Conservation (phyloP, 805 yeast genomes). For the Danielia reshetovae region DNA sequence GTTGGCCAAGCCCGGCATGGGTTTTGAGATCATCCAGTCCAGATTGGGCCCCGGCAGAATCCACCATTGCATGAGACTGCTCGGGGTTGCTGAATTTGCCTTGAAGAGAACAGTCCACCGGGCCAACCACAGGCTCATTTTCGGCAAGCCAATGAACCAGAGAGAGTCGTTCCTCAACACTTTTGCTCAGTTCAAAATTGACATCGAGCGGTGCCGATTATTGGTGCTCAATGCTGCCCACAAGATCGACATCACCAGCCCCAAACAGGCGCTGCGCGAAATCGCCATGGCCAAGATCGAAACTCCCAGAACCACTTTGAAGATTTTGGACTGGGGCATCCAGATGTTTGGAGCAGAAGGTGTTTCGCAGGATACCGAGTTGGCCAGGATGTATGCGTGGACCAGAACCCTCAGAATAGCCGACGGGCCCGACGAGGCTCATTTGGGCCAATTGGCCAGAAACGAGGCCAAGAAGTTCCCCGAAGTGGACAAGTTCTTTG, state of each 20-base stretch:
- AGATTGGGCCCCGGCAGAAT: constrained; percentile 68
- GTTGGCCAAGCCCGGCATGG: constrained; percentile 47
- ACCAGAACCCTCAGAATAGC: constrained; percentile 58
- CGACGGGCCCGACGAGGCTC: constrained; percentile 71
- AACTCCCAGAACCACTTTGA: constrained; percentile 52
- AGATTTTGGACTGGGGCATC: constrained; percentile 57
- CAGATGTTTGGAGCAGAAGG: constrained; percentile 67
- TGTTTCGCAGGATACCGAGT: constrained; percentile 55
- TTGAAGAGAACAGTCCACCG: constrained; percentile 45
- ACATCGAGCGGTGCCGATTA: constrained; percentile 50
- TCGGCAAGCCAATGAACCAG: constrained; percentile 46
- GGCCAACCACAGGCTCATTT: constrained; percentile 50
- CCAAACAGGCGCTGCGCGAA: constrained; percentile 52
- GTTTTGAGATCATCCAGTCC: constrained; percentile 61
- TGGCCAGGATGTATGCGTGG: constrained; percentile 50
- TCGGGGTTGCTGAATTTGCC: constrained; percentile 60
- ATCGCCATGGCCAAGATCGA: constrained; percentile 63
- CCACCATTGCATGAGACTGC: constrained; percentile 64
- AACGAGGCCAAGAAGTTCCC: constrained; percentile 37
- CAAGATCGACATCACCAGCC: constrained; percentile 49
- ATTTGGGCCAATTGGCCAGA: constrained; percentile 53
- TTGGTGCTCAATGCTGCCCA: constrained; percentile 59
- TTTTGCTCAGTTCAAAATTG: constrained; percentile 51
- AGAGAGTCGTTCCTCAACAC: constrained; percentile 48
- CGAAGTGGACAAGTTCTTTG: constrained; percentile 34